Conservation (phyloP, 495 filamentous ascomycete species). For the Penicillium taxi region DNA sequence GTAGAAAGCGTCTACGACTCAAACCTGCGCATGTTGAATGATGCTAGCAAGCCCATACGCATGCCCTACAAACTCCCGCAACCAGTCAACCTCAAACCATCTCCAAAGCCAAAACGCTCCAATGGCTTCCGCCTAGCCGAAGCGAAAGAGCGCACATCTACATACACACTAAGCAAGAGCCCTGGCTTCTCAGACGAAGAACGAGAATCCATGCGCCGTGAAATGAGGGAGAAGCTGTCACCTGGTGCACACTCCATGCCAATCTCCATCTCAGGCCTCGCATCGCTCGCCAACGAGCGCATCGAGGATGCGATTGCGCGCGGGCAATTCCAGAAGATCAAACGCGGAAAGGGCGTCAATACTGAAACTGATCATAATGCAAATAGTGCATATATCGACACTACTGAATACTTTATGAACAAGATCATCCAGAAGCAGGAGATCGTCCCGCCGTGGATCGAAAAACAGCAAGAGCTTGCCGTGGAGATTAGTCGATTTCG, state of each 20-base stretch:
- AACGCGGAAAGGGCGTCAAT: slow-evolving; percentile 62
- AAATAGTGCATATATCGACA: slow-evolving; percentile 85
- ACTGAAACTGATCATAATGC: slow-evolving; percentile 72
- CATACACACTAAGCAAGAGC: slow-evolving; percentile 59
- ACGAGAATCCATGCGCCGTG: slow-evolving; percentile 54
- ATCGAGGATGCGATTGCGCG: slow-evolving; percentile 91
- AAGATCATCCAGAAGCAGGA: slow-evolving; percentile 95
- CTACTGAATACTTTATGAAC: slow-evolving; percentile 97
- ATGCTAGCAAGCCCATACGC: slow-evolving; percentile 68
- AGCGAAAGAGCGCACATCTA: slow-evolving; percentile 69
- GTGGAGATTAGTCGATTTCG: slow-evolving; percentile 64
- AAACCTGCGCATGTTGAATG: slow-evolving; percentile 80
- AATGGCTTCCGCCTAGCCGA: slow-evolving; percentile 57
- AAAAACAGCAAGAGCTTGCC: slow-evolving; percentile 90
- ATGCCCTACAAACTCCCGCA: slow-evolving; percentile 44
- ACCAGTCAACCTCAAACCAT: slow-evolving; percentile 55
- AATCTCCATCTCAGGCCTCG: slow-evolving; percentile 67
- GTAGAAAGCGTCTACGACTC: slow-evolving; percentile 65
- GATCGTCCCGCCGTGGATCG: slow-evolving; percentile 61
- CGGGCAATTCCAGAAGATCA: slow-evolving; percentile 84
- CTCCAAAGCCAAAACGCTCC: slow-evolving; percentile 34
- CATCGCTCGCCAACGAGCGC: slow-evolving; percentile 80
- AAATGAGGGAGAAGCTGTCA: slow-evolving; percentile 73
- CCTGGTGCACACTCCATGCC: slow-evolving; percentile 69
- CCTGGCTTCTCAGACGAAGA: slow-evolving; percentile 58